Base-by-base conservation (phyloP, 129 eudicot genomes). In the Smallanthus sonchifolius region DNA sequence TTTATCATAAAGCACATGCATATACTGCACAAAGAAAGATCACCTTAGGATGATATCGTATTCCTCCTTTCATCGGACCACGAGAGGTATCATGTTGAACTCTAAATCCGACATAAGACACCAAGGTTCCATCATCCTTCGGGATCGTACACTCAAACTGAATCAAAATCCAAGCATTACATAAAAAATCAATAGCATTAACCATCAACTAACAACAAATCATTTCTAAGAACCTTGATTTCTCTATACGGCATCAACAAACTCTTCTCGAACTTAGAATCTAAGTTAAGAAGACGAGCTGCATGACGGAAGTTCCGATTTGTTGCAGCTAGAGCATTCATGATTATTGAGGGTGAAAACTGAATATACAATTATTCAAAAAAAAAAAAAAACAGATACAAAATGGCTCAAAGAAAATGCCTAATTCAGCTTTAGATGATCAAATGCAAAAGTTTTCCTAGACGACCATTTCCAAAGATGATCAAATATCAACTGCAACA, bases 51-150 rank as follows among this genome's bases (percentile, higher is more conserved):
- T 89, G 96, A 48, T 85, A 89, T 85, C 96, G 77, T 54, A 89
- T 89, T 54, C 96, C 96, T 75, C 96, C 96, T 77, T 89, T 89
- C 96, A 89, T 89, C 48, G 96, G 92, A 0, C 96, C 96, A 57
- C 96, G 90, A 63, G 96, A 72, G 80, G 87, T 89, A 70, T 89
- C 96, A 81, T 89, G 96, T 49, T 89, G 96, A 57, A 89, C 87
- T 77, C 96, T 84, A 54, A 87, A 89, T 54, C 96, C 92, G 75
- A 85, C 63, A 70, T 75, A 85, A 2, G 92, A 83, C 56, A 48
- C 88, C 83, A 87, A 70, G 10, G 70, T 79, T 28, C 96, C 96
- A 44, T 89, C 92, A 81, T 89, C 96, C 66, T 83, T 89, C 0
- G 87, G 88, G 5, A 89, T 81, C 4, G 92, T 87, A 74, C 96